Percentiles rank a stretch among this genome's conserved stretches.
Conservation (phyloP, 305 asterid species). For the Fraxinus latifolia region DNA sequence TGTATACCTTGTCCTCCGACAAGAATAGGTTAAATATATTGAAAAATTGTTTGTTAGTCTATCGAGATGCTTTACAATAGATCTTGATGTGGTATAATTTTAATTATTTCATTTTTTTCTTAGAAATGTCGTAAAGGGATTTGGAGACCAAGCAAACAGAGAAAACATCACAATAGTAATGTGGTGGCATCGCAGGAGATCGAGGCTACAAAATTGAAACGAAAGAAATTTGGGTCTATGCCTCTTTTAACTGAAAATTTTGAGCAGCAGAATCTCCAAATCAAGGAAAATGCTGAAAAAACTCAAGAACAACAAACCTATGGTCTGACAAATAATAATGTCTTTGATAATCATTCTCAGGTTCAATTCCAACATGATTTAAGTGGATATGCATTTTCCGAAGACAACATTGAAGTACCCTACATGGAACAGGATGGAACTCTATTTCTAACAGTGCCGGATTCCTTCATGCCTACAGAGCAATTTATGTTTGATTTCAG, state of each 20-base stretch:
- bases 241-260: slow-evolving; percentile 1
- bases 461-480: neutral
- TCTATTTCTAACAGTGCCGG: neutral
- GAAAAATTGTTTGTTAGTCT: neutral
- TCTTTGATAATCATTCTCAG: neutral
- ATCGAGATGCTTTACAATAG: neutral
- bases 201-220: slow-evolving; percentile 8
- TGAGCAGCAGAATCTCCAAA: neutral
- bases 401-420: neutral
- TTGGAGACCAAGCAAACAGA: slow-evolving; percentile 28
- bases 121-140: slow-evolving; percentile 41
- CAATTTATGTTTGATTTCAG: neutral
- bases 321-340: neutral
- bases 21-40: neutral
- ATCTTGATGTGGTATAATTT: neutral
- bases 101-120: neutral
- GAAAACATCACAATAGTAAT: slow-evolving; percentile 3
- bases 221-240: slow-evolving; percentile 24
- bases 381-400: neutral
- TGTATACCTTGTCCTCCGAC: neutral
- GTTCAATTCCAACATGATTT: neutral
- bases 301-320: neutral
- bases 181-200: neutral
- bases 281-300: neutral
- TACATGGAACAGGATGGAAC: neutral